A percentile compares a stretch with the other conserved stretches of the same genome.
These are phyloP conservation scores for Clohesyomyces aquaticus DNA, from an alignment of 495 filamentous ascomycete genomes.

Conservation along the genomic window DNA sequence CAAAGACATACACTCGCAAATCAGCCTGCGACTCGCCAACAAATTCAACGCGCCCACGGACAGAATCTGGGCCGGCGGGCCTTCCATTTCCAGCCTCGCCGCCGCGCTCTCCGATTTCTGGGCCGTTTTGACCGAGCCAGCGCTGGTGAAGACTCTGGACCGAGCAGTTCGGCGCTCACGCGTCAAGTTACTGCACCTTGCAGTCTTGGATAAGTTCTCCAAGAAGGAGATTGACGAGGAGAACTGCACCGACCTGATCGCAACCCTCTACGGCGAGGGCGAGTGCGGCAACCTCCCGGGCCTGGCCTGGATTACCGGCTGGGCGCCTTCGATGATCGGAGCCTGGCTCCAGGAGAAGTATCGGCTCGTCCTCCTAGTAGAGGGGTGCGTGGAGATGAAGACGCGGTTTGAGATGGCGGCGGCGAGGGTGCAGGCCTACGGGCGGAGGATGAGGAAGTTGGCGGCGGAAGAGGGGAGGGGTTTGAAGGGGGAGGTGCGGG, in stretches of 20 bases:
- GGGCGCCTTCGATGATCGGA: conserved; percentile 20
- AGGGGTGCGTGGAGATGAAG: conserved; percentile 1
- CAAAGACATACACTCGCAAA: not conserved
- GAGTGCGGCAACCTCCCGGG: not conserved
- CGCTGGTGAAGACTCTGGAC: conserved; percentile 6
- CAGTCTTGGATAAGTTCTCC: not conserved
- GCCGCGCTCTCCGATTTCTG: conserved; percentile 3
- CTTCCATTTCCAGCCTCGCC: not conserved
- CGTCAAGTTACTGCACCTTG: not conserved
- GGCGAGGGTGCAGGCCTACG: conserved; percentile 1
- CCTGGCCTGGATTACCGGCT: conserved; percentile 15
- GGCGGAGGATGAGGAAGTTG: conserved; percentile 3
- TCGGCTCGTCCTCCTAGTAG: not conserved
- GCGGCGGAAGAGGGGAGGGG: no score
- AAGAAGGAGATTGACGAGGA: not conserved
- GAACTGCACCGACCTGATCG: not conserved
- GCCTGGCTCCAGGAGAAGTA: conserved; percentile 20
- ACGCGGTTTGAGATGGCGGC: not conserved
- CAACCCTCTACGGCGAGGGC: conserved; percentile 9
- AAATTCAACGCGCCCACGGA: conserved; percentile 1
- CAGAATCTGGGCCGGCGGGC: not conserved
- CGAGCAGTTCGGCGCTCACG: not conserved
- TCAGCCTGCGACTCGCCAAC: conserved; percentile 12
- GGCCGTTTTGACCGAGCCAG: conserved; percentile 16
- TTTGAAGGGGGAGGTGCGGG: no score